Conservation (phyloP, 1,284 basidiomycete genomes). For the Ceratobasidium theobromae region DNA sequence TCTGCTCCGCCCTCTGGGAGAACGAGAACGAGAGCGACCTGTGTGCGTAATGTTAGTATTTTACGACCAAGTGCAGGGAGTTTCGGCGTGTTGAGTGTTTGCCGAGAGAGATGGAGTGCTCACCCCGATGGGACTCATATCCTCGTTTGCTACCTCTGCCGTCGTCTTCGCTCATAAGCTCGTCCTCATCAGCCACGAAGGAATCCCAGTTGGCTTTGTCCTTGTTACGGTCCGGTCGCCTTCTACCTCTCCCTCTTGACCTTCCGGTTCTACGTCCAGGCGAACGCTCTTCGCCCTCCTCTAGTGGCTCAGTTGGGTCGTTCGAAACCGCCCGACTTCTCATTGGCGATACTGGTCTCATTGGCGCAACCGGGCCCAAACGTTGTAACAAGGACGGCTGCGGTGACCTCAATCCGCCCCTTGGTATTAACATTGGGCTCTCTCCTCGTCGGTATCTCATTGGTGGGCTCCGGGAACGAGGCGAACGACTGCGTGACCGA, state of each 20-base stretch:
- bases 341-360: slow-evolving; percentile 4
- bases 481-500: slow-evolving; percentile 17
- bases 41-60: too few relatives aligned
- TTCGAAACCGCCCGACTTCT: slow-evolving; percentile 7
- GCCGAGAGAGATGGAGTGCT: neutral
- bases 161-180: slow-evolving; percentile 3
- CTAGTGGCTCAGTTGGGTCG: slow-evolving; percentile 14
- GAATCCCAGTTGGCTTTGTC: slow-evolving; percentile 19
- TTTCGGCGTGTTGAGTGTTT: too few relatives aligned
- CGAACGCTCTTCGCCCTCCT: slow-evolving; percentile 28
- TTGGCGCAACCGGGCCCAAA: slow-evolving; percentile 16
- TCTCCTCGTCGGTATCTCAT: slow-evolving; percentile 12
- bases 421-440: slow-evolving; percentile 23
- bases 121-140: slow-evolving; percentile 5
- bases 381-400: slow-evolving; percentile 16
- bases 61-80: too few relatives aligned
- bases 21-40: slow-evolving; percentile 16
- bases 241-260: slow-evolving; percentile 12
- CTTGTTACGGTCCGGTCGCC: neutral
- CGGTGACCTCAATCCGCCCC: slow-evolving; percentile 21
- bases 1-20: neutral
- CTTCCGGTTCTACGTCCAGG: slow-evolving; percentile 3
- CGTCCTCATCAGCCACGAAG: slow-evolving; percentile 19
- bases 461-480: slow-evolving; percentile 13
- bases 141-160: neutral